Conservation (phyloP, 495 filamentous ascomycete species). For the Penicillium taxi region DNA sequence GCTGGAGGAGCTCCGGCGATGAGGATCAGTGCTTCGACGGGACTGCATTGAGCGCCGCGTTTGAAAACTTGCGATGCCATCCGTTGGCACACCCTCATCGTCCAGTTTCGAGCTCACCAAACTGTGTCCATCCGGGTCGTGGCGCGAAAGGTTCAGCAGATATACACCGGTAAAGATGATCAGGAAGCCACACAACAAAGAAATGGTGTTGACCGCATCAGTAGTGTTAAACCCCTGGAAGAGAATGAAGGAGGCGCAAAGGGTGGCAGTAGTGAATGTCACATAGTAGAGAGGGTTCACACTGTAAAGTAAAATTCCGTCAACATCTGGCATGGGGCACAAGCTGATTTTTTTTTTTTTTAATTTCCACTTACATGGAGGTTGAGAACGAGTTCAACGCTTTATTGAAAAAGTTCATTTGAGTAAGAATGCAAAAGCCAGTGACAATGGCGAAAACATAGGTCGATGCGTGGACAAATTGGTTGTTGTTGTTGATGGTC, state of each 20-base stretch:
- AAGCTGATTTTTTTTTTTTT: no score
- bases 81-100: conserved; percentile 77
- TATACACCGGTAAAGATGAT: conserved; percentile 97
- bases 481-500: conserved; percentile 84
- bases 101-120: conserved; percentile 54
- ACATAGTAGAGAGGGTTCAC: conserved; percentile 99
- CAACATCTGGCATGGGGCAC: conserved; percentile 20
- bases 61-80: conserved; percentile 78
- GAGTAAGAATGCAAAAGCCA: conserved; percentile 85
- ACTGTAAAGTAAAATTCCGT: conserved; percentile 41
- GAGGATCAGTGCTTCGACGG: conserved; percentile 56
- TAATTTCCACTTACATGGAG: conserved; percentile 69
- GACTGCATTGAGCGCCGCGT: conserved; percentile 91
- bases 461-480: conserved; percentile 86
- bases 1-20: conserved; percentile 49
- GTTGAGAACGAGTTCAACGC: conserved; percentile 94
- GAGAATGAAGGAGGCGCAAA: conserved; percentile 93
- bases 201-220: conserved; percentile 86
- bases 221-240: conserved; percentile 97
- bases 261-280: conserved; percentile 94
- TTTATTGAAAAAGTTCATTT: conserved; percentile 99
- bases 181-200: conserved; percentile 86
- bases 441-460: conserved; percentile 96
- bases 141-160: conserved; percentile 86
- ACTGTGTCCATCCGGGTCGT: conserved; percentile 73